Evolutionary conservation across 495 filamentous ascomycete species (phyloP), one percentile per base, ranked within the genome.

Genomic region (Hypoxylon lenormandii): DNA sequence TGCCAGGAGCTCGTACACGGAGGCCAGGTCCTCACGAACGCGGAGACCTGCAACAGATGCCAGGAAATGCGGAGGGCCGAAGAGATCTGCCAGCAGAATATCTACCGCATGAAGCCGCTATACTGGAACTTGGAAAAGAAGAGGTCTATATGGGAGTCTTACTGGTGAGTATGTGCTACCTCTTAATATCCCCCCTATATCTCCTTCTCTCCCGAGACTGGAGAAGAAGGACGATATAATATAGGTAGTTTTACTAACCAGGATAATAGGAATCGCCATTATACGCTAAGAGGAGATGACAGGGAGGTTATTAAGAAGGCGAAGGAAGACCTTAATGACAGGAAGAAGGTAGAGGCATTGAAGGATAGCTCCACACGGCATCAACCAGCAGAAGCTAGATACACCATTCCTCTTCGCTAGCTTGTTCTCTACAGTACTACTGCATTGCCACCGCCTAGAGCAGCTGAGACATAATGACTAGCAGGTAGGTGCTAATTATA

Each of bases 41-140:
- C 54, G 18, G 36, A 59, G 4, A 59, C 52, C 37, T 71, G 68
- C 40, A 2, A 16, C 7, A 33, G 0, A 1, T 71, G 68, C 33
- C 61, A 53, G 23, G 40, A 50, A 4, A 15, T 26, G 10, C 43
- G 68, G 13, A 30, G 13, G 16, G 68, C 68, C 5, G 68, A 71
- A 15, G 68, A 71, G 28, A 43, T 59, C 1, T 66, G 62, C 53
- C 62, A 66, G 23, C 68, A 71, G 15, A 36, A 49, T 2, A 48
- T 71, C 13, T 33, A 66, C 47, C 62, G 47, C 0, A 58, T 63
- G 47, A 28, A 10, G 8, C 68, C 68, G 0, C n/a, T 71, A 13
- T 66, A 66, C 22, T 66, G 23, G 21, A 58, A 54, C 23, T 12
- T 12, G 1, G 28, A 50, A 26, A 37, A 46, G 7, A 30, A 48